These are phyloP conservation scores for Clausena lansium DNA, from an alignment of 345 rosid species.

Conservation along the genomic window DNA sequence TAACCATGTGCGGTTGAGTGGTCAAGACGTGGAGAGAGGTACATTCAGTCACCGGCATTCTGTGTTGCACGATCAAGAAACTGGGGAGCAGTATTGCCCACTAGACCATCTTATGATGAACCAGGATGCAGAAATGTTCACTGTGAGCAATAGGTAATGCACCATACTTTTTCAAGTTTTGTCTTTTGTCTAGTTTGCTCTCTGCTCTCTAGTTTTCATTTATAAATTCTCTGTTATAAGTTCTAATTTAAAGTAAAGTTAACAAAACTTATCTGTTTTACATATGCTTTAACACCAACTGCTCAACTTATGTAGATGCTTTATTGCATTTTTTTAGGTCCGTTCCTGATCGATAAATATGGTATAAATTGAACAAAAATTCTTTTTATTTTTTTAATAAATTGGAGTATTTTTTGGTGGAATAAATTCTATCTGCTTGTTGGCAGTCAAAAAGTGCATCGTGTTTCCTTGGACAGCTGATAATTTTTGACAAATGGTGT, in stretches of 20 bases:
- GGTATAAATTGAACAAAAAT: no score
- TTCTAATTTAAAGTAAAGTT: background rate
- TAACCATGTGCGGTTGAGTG: conserved; percentile 86
- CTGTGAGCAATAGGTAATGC: conserved; percentile 77
- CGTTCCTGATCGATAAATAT: background rate
- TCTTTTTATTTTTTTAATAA: no score
- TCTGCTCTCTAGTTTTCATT: background rate
- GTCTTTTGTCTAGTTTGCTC: background rate
- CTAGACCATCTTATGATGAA: conserved; percentile 65
- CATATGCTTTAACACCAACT: background rate
- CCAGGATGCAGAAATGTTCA: conserved; percentile 78
- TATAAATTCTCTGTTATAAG: background rate
- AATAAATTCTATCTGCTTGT: background rate
- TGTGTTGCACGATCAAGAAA: conserved; percentile 72
- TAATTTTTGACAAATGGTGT: background rate
- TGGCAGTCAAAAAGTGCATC: background rate
- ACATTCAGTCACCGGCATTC: conserved; percentile 83
- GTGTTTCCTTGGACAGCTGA: background rate
- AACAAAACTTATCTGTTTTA: background rate
- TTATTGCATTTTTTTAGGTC: background rate
- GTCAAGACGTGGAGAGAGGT: conserved; percentile 92
- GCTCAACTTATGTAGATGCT: background rate
- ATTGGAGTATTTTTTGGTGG: background rate
- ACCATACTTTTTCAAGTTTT: background rate
- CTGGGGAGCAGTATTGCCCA: conserved; percentile 74